Evolutionary conservation across 371 early-diverging fungal species (phyloP), one percentile per base, ranked within the genome.

Genomic region (Sporodiniella umbellata): DNA sequence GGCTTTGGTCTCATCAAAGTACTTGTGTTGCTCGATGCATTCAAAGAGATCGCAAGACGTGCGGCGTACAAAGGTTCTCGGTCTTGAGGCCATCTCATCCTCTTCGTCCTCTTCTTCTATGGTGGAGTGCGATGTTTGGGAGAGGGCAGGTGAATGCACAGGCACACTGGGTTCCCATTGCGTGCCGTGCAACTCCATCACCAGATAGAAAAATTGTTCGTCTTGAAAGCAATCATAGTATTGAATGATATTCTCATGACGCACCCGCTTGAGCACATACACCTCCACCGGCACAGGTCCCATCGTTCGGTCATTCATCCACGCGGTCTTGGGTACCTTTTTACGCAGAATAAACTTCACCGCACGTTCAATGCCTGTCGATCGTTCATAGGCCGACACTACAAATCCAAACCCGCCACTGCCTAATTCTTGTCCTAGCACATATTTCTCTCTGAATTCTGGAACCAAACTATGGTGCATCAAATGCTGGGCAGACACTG

Each of bases 381-480:
- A 40, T n/a, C 62, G 60, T 40, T 86, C 78, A n/a, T 68, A 62
- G 12, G 85, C 86, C 5, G 83, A 69, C 19, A 85, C 70, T 2
- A 89, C 90, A 60, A 87, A 88, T 21, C 92, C 92, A 60, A 87
- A 90, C 4, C 88, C 92, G 43, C 92, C 92, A 25, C 76, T 81
- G 17, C 90, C 90, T 11, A 92, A 82, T 59, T 86, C 86, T 49
- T 84, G 81, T 21, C 78, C 77, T 6, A 88, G 56, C 0, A 57
- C 54, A 54, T 87, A 88, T 44, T 80, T 68, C 30, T 60, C 46
- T 8, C 52, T 22, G 45, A 88, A 86, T 12, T 69, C 77, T 17
- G 77, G 68, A 14, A 68, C 54, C 1, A 84, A 48, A 6, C 45
- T 17, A 37, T 81, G 79, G 35, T 71, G 54, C 48, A 64, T 71